Percentiles rank a stretch among this genome's conserved stretches.
phyloP scores from a whole-genome alignment of 306 rosid species.

The Cicer judaicum region DNA sequence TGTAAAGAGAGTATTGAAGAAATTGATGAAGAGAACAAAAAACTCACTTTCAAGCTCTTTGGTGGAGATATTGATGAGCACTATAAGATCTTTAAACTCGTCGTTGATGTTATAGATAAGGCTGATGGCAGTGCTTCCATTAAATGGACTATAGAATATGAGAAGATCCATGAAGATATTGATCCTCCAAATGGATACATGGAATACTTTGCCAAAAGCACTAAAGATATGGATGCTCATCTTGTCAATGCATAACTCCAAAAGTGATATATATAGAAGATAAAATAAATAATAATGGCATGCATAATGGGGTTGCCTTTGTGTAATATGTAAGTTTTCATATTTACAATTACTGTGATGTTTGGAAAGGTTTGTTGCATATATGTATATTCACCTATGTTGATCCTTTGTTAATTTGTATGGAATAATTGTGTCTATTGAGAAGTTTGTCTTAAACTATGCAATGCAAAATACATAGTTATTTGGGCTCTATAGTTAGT shows the following conservation, averaged over 20 bases:
- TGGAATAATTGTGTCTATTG: neutral
- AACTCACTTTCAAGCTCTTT: neutral
- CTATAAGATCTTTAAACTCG: conserved; percentile 22
- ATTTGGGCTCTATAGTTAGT: no score
- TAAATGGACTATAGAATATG: conserved; percentile 46
- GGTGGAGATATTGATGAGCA: conserved; percentile 9
- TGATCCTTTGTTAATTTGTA: neutral
- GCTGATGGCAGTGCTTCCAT: neutral
- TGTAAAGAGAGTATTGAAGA: conserved; percentile 24
- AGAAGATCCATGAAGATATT: conserved; percentile 24
- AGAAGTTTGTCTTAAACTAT: no score
- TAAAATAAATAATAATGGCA: neutral
- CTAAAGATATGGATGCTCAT: conserved; percentile 36
- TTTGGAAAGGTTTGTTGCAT: neutral
- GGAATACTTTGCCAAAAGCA: neutral
- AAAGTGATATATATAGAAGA: no score
- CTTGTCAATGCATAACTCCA: conserved; percentile 35
- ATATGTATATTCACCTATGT: neutral
- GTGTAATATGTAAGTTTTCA: neutral
- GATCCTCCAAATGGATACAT: conserved; percentile 42
- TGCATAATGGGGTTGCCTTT: neutral
- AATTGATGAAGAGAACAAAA: conserved; percentile 15
- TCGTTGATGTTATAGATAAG: conserved; percentile 15
- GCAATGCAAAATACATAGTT: no score
- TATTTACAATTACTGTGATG: neutral